phyloP scores from a whole-genome alignment of 2,329 filamentous ascomycete genomes.

The Pseudogymnoascus destructans region DNA sequence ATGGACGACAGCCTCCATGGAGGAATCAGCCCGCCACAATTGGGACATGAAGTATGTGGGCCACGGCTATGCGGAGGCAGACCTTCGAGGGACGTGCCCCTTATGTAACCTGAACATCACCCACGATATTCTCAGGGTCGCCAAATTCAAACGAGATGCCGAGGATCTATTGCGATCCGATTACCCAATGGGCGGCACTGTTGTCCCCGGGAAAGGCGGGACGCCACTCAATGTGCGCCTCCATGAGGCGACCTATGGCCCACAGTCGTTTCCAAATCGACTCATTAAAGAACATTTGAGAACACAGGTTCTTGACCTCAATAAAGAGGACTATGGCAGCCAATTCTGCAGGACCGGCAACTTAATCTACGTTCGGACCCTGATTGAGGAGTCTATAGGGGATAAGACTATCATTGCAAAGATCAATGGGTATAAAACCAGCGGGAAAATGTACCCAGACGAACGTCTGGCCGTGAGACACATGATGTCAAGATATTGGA shows the following conservation, averaged over 20 bases:
- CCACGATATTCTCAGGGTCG: conserved; percentile 46
- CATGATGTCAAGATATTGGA: conserved; percentile 61
- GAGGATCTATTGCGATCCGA: conserved; percentile 33
- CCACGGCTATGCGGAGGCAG: conserved; percentile 46
- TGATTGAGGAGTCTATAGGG: conserved; percentile 36
- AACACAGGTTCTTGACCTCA: conserved; percentile 29
- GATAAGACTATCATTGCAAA: conserved; percentile 28
- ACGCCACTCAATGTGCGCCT: conserved; percentile 30
- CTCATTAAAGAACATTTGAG: conserved; percentile 38
- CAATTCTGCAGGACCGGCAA: background rate
- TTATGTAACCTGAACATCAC: conserved; percentile 38
- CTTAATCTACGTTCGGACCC: conserved; percentile 32
- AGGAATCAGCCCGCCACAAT: conserved; percentile 22
- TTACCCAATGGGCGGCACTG: conserved; percentile 53
- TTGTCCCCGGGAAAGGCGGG: conserved; percentile 43
- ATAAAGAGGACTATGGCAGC: background rate
- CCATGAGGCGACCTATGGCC: conserved; percentile 14
- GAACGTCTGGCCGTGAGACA: conserved; percentile 40
- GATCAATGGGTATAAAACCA: conserved; percentile 28
- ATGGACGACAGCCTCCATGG: conserved; percentile 44
- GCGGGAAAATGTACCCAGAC: conserved; percentile 14
- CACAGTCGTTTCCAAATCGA: conserved; percentile 43
- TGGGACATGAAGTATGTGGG: conserved; percentile 32
- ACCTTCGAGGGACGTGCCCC: conserved; percentile 38
- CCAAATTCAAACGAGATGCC: conserved; percentile 47